phyloP scores from a whole-genome alignment of 768 basidiomycete genomes.

The Sistotremastrum niveocremeum region DNA sequence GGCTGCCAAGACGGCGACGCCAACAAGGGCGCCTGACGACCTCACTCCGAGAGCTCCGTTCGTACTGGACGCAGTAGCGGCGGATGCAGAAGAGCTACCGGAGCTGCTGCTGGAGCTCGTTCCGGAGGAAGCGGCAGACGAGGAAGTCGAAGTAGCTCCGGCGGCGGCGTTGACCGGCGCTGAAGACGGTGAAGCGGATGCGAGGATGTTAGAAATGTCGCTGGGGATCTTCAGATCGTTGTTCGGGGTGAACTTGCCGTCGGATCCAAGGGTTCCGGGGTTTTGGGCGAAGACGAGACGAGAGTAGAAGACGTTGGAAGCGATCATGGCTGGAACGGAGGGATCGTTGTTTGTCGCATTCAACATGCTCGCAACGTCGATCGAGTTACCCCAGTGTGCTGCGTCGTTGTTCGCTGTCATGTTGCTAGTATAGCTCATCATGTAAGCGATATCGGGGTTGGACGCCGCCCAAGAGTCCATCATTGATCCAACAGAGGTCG shows the following conservation, averaged over 20 bases:
- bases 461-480: slow-evolving; percentile 28
- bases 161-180: slow-evolving; percentile 16
- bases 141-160: slow-evolving; percentile 7
- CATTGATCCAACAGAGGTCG: slow-evolving; percentile 6
- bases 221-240: slow-evolving; percentile 48
- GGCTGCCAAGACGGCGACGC: slow-evolving; percentile 35
- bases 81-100: slow-evolving; percentile 8
- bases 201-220: slow-evolving; percentile 37
- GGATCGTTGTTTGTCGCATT: slow-evolving; percentile 2
- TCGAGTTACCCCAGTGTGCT: slow-evolving; percentile 46
- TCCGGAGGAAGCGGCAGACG: slow-evolving; percentile 7
- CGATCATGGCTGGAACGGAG: slow-evolving; percentile 35
- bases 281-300: slow-evolving; percentile 32
- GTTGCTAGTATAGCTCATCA: slow-evolving; percentile 35
- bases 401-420: slow-evolving; percentile 38
- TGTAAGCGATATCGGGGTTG: slow-evolving; percentile 34
- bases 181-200: slow-evolving; percentile 16
- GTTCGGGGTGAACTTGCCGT: slow-evolving; percentile 21
- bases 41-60: slow-evolving; percentile 35
- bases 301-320: slow-evolving; percentile 46
- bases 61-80: slow-evolving; percentile 12
- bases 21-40: slow-evolving; percentile 37
- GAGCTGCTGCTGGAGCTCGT: slow-evolving; percentile 10
- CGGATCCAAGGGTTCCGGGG: slow-evolving; percentile 34
- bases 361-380: slow-evolving; percentile 44